Conservation (phyloP, 768 basidiomycete genomes). For the Kwoniella botswanensis region DNA sequence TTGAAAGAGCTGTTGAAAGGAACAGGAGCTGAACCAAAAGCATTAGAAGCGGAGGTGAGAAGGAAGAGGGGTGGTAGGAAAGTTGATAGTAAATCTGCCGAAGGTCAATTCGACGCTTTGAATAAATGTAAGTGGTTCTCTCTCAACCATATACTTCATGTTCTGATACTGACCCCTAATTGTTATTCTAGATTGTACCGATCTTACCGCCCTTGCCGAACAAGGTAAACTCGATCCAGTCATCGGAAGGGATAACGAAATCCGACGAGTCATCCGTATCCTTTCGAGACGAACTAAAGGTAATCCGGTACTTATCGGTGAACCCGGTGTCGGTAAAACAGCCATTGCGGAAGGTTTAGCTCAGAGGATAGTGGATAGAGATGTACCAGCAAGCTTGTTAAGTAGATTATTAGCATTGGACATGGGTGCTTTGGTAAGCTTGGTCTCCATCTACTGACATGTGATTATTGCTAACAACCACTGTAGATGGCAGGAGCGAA, state of each 20-base stretch:
- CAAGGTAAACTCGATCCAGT: slow-evolving; percentile 61
- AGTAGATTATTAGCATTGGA: slow-evolving; percentile 69
- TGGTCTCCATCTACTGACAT: slow-evolving; percentile 42
- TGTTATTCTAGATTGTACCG: slow-evolving; percentile 44
- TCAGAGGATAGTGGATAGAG: slow-evolving; percentile 90
- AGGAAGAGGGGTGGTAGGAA: slow-evolving; percentile 74
- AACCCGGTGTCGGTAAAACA: slow-evolving; percentile 88
- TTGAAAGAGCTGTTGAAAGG: slow-evolving; percentile 76
- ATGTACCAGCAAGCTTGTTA: slow-evolving; percentile 61
- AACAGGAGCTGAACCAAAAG: slow-evolving; percentile 64
- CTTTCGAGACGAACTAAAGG: slow-evolving; percentile 85
- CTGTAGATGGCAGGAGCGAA: slow-evolving; percentile 56
- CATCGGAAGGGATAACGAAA: slow-evolving; percentile 74
- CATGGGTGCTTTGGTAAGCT: slow-evolving; percentile 94
- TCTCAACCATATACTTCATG: too few species aligned
- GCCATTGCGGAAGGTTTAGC: slow-evolving; percentile 94
- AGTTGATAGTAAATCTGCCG: slow-evolving; percentile 82
- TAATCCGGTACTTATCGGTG: slow-evolving; percentile 95
- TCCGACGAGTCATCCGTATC: slow-evolving; percentile 80
- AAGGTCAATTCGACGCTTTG: slow-evolving; percentile 90
- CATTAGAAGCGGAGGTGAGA: slow-evolving; percentile 53
- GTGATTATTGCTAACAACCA: slow-evolving; percentile 60
- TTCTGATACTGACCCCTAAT: not conserved
- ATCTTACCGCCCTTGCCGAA: slow-evolving; percentile 59
- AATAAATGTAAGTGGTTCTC: slow-evolving; percentile 64